These are phyloP conservation scores for Suhomyces sp. DNA, from an alignment of 805 yeast species.

Conservation along the genomic window DNA sequence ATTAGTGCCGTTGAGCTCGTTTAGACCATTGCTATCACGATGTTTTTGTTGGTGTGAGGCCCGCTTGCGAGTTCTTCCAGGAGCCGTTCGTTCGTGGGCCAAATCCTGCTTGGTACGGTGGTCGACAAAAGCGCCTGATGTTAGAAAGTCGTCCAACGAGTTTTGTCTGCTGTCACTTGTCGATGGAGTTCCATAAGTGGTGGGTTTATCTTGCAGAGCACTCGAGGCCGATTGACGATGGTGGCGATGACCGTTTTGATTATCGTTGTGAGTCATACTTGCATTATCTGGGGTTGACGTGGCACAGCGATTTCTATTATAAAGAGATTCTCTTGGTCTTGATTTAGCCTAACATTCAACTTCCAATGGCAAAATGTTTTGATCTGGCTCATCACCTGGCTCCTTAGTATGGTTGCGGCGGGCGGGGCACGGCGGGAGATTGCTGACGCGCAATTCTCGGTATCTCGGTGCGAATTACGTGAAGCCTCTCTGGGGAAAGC, in stretches of 20 bases:
- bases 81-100: conserved; percentile 26
- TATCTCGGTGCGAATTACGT: neutral
- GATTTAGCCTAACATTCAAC: neutral
- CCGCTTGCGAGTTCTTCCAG: conserved; percentile 27
- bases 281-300: neutral
- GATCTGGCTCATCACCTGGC: neutral
- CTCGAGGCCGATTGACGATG: neutral
- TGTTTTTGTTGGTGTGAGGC: conserved; percentile 1
- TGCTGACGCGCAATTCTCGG: neutral
- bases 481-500: neutral
- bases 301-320: neutral
- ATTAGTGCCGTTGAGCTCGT: neutral
- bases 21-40: neutral
- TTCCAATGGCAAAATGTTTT: neutral
- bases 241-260: neutral
- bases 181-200: neutral
- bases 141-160: conserved; percentile 5
- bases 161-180: conserved; percentile 2
- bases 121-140: conserved; percentile 26
- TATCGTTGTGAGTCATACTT: neutral
- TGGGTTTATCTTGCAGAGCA: neutral
- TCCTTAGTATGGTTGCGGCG: neutral
- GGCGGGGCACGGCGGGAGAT: neutral
- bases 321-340: neutral
- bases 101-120: conserved; percentile 27